These are phyloP conservation scores for Borovskyia barvae DNA, from an alignment of 208 protist species.

Conservation along the genomic window DNA sequence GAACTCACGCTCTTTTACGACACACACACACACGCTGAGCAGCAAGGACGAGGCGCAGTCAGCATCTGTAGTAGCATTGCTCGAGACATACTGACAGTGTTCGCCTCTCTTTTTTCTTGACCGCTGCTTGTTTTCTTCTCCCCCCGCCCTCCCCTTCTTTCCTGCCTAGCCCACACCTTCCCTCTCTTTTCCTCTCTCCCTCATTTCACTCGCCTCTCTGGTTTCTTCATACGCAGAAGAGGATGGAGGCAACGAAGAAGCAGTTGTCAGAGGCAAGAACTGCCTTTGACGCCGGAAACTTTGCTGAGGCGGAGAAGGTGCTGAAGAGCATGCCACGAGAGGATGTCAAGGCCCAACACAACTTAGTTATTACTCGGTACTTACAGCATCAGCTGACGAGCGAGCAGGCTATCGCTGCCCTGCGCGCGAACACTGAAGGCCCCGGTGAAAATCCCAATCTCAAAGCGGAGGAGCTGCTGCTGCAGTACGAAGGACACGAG, in stretches of 20 bases:
- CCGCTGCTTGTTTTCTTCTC: no score
- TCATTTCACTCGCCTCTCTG: no score
- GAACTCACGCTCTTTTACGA: no score
- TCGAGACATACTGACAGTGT: no score
- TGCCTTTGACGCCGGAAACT: slow-evolving; percentile 72
- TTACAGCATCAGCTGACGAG: slow-evolving; percentile 51
- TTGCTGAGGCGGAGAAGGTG: slow-evolving; percentile 56
- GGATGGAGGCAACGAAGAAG: slow-evolving; percentile 16
- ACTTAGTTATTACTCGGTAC: slow-evolving; percentile 73
- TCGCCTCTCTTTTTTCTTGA: no score
- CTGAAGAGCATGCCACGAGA: slow-evolving; percentile 64
- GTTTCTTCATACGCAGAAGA: no score
- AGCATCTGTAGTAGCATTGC: no score
- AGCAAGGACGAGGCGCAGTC: no score
- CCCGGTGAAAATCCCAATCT: slow-evolving; percentile 21
- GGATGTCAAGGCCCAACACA: slow-evolving; percentile 81
- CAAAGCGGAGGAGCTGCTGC: slow-evolving; percentile 30
- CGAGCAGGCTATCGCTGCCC: slow-evolving; percentile 44
- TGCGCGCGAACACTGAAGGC: slow-evolving; percentile 25
- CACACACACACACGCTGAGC: no score
- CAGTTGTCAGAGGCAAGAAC: slow-evolving; percentile 60
- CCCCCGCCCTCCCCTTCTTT: no score
- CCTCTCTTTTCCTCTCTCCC: no score
- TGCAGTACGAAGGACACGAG: slow-evolving; percentile 85
- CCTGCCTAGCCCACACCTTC: no score